Evolutionary conservation across 2,329 filamentous ascomycete genomes (phyloP).

Genomic region (Saccharata proteae): DNA sequence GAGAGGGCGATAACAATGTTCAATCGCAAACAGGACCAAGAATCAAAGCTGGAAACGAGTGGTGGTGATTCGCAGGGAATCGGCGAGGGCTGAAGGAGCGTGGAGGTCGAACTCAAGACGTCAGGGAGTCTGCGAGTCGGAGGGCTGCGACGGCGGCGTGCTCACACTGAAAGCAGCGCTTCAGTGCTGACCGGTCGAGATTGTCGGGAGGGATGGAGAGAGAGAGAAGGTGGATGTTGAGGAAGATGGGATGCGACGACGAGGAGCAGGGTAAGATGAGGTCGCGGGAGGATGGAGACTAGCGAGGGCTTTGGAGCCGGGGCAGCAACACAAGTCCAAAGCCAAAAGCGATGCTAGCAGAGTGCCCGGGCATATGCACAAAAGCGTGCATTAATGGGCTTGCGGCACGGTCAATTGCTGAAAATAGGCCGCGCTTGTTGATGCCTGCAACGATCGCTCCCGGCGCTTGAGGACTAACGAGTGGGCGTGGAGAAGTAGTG

Average conservation of each 20-base stretch:
- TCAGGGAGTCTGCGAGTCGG: conserved; percentile 8
- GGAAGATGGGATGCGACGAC: conserved; percentile 7
- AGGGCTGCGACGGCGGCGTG: conserved; percentile 21
- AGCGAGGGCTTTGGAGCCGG: conserved; percentile 4
- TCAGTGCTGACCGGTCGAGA: conserved; percentile 22
- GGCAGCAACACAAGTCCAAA: conserved; percentile 5
- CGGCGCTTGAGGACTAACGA: conserved; percentile 4
- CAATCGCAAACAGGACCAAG: conserved; percentile 11
- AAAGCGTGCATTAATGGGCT: conserved; percentile 7
- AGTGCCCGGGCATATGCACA: conserved; percentile 4
- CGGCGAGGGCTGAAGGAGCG: conserved; percentile 21
- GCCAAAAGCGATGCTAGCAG: conserved; percentile 5
- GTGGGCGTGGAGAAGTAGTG: conserved; percentile 1
- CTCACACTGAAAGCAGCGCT: conserved; percentile 18
- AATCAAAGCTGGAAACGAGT: conserved; percentile 16
- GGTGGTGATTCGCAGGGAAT: conserved; percentile 24
- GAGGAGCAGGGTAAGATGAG: conserved; percentile 6
- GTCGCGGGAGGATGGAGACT: conserved; percentile 7
- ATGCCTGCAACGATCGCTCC: conserved; percentile 6
- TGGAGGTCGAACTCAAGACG: conserved; percentile 13
- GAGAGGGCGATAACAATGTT: conserved; percentile 13
- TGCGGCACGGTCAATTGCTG: conserved; percentile 4
- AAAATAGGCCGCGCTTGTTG: conserved; percentile 6
- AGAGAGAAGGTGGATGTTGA: conserved; percentile 13
- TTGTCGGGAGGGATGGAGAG: conserved; percentile 17